phyloP scores from a whole-genome alignment of 164 flowering plant genomes.

The Vitis riparia region DNA sequence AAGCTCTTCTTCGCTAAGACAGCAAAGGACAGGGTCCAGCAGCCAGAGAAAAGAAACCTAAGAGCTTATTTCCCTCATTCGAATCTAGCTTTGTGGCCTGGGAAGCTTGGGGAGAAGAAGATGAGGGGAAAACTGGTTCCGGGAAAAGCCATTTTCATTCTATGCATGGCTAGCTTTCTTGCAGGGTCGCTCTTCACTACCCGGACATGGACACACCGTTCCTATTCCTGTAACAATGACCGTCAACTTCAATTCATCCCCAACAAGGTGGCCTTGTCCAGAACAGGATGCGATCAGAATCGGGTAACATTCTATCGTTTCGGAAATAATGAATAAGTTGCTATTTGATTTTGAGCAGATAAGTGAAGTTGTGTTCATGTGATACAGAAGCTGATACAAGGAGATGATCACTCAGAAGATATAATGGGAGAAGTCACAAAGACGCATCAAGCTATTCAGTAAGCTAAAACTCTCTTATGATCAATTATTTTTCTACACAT shows the following conservation, averaged over 20 bases:
- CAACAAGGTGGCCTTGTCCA: not conserved
- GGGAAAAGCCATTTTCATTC: constrained; percentile 43
- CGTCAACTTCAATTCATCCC: constrained; percentile 4
- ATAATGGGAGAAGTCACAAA: constrained; percentile 58
- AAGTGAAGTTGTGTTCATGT: too few species aligned
- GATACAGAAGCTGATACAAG: constrained; percentile 51
- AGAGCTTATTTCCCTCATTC: not conserved
- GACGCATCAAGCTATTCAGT: constrained; percentile 77
- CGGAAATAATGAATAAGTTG: too few species aligned
- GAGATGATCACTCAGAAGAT: constrained; percentile 28
- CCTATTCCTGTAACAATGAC: not conserved
- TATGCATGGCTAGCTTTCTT: constrained; percentile 66
- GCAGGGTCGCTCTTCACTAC: constrained; percentile 61
- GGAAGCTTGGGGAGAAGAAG: constrained; percentile 27
- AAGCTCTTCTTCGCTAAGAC: not conserved
- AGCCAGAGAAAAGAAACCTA: not conserved
- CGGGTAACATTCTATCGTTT: too few species aligned
- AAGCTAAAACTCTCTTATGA: constrained; percentile 9
- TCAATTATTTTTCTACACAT: not conserved
- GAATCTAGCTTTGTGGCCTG: constrained; percentile 9
- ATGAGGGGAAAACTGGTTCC: constrained; percentile 62
- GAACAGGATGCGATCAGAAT: too few species aligned
- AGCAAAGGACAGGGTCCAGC: constrained; percentile 2
- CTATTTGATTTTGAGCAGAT: too few species aligned
- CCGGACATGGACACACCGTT: constrained; percentile 27